Percentiles rank a stretch among this genome's conserved stretches.
Conservation (phyloP, 202 grass and related monocot species). For the Thinopyrum obtusiflorum region DNA sequence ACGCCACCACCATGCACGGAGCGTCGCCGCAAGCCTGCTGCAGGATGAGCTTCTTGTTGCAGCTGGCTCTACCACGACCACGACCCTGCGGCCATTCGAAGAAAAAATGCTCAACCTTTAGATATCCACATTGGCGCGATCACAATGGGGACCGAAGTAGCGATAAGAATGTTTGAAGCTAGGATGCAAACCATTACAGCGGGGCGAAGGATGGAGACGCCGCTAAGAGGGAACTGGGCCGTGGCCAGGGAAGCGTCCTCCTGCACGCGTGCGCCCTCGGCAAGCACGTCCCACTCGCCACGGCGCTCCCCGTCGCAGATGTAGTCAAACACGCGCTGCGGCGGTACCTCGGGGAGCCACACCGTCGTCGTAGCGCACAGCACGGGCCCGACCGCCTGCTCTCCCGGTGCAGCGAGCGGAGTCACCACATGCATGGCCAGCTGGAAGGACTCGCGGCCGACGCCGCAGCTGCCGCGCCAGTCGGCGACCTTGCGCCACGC, state of each 20-base stretch:
- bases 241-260: constrained; percentile 23
- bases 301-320: constrained; percentile 39
- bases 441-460: neutral
- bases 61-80: neutral
- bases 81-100: neutral
- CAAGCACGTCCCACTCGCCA: constrained; percentile 53
- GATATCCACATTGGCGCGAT: neutral
- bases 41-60: constrained; percentile 46
- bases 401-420: constrained; percentile 5
- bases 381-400: constrained; percentile 26
- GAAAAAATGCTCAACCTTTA: neutral
- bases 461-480: neutral
- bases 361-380: constrained; percentile 43
- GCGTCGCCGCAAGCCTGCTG: constrained; percentile 45
- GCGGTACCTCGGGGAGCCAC: constrained; percentile 39
- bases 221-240: constrained; percentile 23
- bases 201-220: constrained; percentile 49
- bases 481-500: neutral
- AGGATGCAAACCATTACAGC: constrained; percentile 18
- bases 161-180: neutral
- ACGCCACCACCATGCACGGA: constrained; percentile 45
- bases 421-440: constrained; percentile 38
- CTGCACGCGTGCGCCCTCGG: constrained; percentile 14
- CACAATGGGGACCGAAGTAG: neutral
- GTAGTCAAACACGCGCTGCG: constrained; percentile 46